phyloP scores from a whole-genome alignment of 2,329 filamentous ascomycete genomes.

The Pyricularia pennisetigena region DNA sequence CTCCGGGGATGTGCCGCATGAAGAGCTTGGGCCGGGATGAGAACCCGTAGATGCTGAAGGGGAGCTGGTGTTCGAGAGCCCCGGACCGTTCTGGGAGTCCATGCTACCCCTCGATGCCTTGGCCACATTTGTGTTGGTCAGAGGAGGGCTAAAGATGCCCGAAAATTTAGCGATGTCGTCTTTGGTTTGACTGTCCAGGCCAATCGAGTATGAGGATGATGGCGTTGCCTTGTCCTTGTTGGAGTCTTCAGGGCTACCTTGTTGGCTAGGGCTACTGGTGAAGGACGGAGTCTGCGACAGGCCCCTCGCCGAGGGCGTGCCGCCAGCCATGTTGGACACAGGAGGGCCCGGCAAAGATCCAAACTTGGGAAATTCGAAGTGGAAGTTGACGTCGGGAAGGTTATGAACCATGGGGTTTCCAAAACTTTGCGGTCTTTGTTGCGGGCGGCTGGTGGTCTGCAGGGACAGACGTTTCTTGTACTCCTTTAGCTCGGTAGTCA shows the following conservation, averaged over 20 bases:
- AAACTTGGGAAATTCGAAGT: slow-evolving; percentile 95
- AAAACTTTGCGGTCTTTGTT: slow-evolving; percentile 33
- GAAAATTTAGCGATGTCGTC: slow-evolving; percentile 45
- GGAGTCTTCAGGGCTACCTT: slow-evolving; percentile 24
- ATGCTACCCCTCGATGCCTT: slow-evolving; percentile 39
- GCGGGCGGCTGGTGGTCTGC: slow-evolving; percentile 25
- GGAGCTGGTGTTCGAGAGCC: slow-evolving; percentile 47
- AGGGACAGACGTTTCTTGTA: slow-evolving; percentile 80
- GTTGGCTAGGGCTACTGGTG: slow-evolving; percentile 18
- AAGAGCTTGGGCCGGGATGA: slow-evolving; percentile 49
- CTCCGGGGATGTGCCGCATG: slow-evolving; percentile 70
- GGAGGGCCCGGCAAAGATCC: slow-evolving; percentile 55
- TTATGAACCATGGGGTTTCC: slow-evolving; percentile 43
- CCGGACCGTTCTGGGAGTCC: slow-evolving; percentile 39
- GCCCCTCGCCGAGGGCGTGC: slow-evolving; percentile 3
- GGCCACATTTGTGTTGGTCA: slow-evolving; percentile 29
- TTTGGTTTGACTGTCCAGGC: slow-evolving; percentile 26
- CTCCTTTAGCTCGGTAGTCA: slow-evolving; percentile 76
- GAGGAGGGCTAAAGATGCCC: slow-evolving; percentile 49
- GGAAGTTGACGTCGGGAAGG: slow-evolving; percentile 69
- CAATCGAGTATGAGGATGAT: slow-evolving; percentile 20
- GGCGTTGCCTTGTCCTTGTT: slow-evolving; percentile 21
- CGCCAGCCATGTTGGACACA: slow-evolving; percentile 8
- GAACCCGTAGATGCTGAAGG: slow-evolving; percentile 55
- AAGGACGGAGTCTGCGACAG: slow-evolving; percentile 7